Evolutionary conservation across 2,329 filamentous ascomycete genomes (phyloP).

Genomic region (Parastagonospora avenae): DNA sequence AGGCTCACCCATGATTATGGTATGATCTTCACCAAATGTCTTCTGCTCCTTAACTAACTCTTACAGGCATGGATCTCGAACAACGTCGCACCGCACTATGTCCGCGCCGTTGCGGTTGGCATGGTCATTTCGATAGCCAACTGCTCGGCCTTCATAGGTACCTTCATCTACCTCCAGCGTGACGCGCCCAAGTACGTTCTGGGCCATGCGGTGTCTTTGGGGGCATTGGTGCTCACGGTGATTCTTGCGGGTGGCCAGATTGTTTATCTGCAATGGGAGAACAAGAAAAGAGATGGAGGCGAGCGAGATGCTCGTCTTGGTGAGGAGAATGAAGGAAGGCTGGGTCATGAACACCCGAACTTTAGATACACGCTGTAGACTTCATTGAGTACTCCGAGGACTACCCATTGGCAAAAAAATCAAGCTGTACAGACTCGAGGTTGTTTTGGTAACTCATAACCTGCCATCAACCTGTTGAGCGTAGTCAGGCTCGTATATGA

Average conservation of each 20-base stretch:
- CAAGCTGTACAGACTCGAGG: too few relatives aligned
- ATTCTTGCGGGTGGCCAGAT: slow-evolving; percentile 26
- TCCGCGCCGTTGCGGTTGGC: slow-evolving; percentile 58
- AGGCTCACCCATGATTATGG: slow-evolving; percentile 43
- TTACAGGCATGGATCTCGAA: slow-evolving; percentile 49
- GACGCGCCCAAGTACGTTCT: slow-evolving; percentile 44
- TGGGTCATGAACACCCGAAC: slow-evolving; percentile 37
- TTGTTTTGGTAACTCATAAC: too few relatives aligned
- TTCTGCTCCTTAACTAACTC: neutral
- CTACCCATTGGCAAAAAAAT: too few relatives aligned
- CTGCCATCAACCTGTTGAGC: too few relatives aligned
- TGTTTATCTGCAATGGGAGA: slow-evolving; percentile 33
- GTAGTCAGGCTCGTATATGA: too few relatives aligned
- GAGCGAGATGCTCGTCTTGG: slow-evolving; percentile 27
- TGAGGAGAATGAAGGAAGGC: slow-evolving; percentile 25
- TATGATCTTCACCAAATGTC: too few relatives aligned
- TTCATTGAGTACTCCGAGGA: neutral
- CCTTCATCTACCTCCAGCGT: slow-evolving; percentile 55
- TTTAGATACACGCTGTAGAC: slow-evolving; percentile 34
- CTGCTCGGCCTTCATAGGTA: slow-evolving; percentile 56
- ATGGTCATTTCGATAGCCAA: slow-evolving; percentile 57
- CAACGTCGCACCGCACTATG: slow-evolving; percentile 60
- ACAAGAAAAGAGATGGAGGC: slow-evolving; percentile 28
- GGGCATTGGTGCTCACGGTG: slow-evolving; percentile 29
- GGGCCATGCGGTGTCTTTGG: slow-evolving; percentile 33